Base-by-base conservation (phyloP, 2,329 filamentous ascomycete species). In the Aureobasidium sp. region DNA sequence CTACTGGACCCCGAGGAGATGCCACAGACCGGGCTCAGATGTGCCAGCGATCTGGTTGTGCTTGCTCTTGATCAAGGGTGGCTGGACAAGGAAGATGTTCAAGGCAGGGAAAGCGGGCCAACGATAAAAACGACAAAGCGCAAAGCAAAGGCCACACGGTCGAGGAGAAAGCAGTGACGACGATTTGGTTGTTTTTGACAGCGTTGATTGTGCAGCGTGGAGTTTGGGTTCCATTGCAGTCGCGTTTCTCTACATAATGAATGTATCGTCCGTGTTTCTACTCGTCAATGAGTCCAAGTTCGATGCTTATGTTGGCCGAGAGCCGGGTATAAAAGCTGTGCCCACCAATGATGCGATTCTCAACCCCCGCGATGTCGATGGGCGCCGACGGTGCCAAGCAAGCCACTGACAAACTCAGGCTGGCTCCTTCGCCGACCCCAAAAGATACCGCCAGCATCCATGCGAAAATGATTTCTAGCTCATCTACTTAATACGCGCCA, bases 1-100 rank as follows among this genome's bases (percentile, higher is more conserved):
- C 52, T 76, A 61, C 63, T 80, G 22, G 74, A 77, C 64, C 76
- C 77, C 6, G 72, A 74, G 48, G 67, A 65, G 22, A 62, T 75
- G 58, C 53, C 56, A 5, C 31, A 34, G 15, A 64, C 53, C 11
- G 56, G 61, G 5, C 47, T 67, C 17, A 58, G 57, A 29, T 64
- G 48, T 27, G 66, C 64, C 12, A 60, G 55, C n/a, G 63, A 66
- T 31, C 47, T 75, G 25, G 69, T 75, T 2, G 65, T 63, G 11
- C 61, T 72, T 61, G 72, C 72, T 14, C 52, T 75, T 42, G 65
- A 64, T 31, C 71, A 73, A 62, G 68, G 68, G 8, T 75, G 73
- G 73, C 62, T 75, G 57, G 66, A 69, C 60, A 65, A 69, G 27
- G 68, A 67, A 45, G 73, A 75, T 67, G 70, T 75, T 22, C 65